Evolutionary conservation across 371 early-diverging fungal genomes (phyloP), one percentile per base, ranked within the genome.

Genomic region (Mortierella polycephala): DNA sequence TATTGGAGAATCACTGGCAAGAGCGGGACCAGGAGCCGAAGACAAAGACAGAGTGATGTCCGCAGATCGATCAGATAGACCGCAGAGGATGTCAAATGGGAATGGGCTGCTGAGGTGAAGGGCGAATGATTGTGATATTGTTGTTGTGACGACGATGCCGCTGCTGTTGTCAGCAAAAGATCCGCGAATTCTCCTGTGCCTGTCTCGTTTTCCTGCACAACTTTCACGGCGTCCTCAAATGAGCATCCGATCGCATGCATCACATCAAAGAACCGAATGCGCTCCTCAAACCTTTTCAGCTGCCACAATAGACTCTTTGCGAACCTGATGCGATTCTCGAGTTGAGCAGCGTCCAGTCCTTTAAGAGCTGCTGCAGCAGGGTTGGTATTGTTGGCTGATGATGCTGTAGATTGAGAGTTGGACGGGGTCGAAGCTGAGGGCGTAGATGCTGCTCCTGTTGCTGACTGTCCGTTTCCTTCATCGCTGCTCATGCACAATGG

Each of bases 1-100:
- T 88, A 82, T 40, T 88, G 86, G 81, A 88, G 87, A 20, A 89
- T 87, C 30, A 89, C 74, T 5, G 89, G 84, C 30, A 84, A 81
- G 59, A 85, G 83, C 0, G 89, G 88, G 2, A 89, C 86, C 16
- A 88, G 57, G 2, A 89, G 82, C 46, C 87, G 83, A 12, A 89
- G 67, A 14, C 88, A 83, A 11, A 89, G 74, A 41, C 73, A 72
- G 16, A 79, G 67, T 7, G 69, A 69, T 0, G 79, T 72, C 18
- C 79, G 65, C 13, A 79, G 62, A 30, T 79, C 73, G 18, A 79
- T 62, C 57, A 76, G 30, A 40, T 71, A 50, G 14, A 76, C 50
- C 0, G 64, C 42, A 1, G 56, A 41, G 37, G 37, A 47, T 6
- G 40, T 47, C 30, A 30, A 4, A 30, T 30, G 30, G 30, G 30